A percentile compares a stretch with the other conserved stretches of the same genome.
phyloP scores from a whole-genome alignment of 139 green algal genomes.

The Penium margaritaceum region DNA sequence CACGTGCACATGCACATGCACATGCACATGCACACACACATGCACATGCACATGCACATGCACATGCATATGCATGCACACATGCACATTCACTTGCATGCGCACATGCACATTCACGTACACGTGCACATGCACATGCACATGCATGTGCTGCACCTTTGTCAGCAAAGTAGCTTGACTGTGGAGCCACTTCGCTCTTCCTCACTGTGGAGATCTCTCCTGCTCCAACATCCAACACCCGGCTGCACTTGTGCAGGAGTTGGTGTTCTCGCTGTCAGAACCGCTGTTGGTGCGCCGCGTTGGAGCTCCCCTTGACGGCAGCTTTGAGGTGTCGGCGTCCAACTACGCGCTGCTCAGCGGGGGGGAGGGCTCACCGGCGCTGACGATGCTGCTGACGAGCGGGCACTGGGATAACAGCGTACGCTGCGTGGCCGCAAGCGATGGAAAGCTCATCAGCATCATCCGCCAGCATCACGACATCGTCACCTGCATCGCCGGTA shows the following conservation, averaged over 20 bases:
- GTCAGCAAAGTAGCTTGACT: too few relatives aligned
- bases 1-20: background rate
- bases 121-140: too few relatives aligned
- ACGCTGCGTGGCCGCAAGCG: background rate
- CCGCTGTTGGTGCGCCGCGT: background rate
- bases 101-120: too few relatives aligned
- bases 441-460: slow-evolving; percentile 48
- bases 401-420: slow-evolving; percentile 24
- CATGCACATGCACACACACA: background rate
- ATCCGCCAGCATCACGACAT: slow-evolving; percentile 56
- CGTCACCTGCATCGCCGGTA: slow-evolving; percentile 50
- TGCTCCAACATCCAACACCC: too few relatives aligned
- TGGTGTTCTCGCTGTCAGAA: background rate
- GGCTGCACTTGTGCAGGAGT: too few relatives aligned
- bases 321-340: background rate
- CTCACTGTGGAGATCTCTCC: too few relatives aligned
- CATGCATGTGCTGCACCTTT: too few relatives aligned
- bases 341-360: slow-evolving; percentile 1
- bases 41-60: slow-evolving; percentile 6
- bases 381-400: background rate
- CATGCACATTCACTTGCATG: too few relatives aligned
- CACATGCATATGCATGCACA: background rate
- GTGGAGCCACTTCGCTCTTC: too few relatives aligned
- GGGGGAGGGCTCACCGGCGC: background rate
- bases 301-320: background rate